A percentile compares a stretch with the other conserved stretches of the same genome.
Conservation (phyloP, 2,329 filamentous ascomycete genomes). For the Aspergillus sp. region DNA sequence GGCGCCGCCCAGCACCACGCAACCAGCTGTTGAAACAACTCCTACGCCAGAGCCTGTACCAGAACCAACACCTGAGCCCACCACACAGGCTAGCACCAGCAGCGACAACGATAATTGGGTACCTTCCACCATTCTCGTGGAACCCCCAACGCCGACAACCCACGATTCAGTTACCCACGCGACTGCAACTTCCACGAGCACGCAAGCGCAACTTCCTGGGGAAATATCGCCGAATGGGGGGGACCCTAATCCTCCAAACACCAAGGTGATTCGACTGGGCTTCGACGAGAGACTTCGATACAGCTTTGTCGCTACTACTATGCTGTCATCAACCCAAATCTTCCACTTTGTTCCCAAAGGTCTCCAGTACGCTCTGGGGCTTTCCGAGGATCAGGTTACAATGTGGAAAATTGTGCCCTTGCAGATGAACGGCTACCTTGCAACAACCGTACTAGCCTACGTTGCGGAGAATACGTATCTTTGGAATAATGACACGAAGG, state of each 20-base stretch:
- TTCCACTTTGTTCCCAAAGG: constrained; percentile 75
- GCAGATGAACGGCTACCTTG: constrained; percentile 68
- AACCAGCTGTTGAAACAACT: constrained; percentile 17
- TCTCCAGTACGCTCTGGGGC: constrained; percentile 62
- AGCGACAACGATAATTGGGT: constrained; percentile 20
- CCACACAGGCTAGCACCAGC: constrained; percentile 32
- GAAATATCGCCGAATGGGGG: constrained; percentile 75
- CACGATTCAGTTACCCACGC: constrained; percentile 29
- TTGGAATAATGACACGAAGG: too few relatives aligned
- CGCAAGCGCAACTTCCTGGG: constrained; percentile 67
- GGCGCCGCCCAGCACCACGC: constrained; percentile 5
- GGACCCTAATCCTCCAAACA: too few relatives aligned
- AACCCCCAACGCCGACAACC: constrained; percentile 28
- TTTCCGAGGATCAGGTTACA: constrained; percentile 51
- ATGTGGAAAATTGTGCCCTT: constrained; percentile 73
- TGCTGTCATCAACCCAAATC: constrained; percentile 77
- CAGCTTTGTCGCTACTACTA: constrained; percentile 70
- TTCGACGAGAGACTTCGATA: constrained; percentile 83
- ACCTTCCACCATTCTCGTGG: constrained; percentile 27
- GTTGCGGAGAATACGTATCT: too few relatives aligned
- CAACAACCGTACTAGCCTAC: constrained; percentile 69
- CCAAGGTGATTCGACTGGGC: constrained; percentile 86
- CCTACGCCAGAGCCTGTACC: constrained; percentile 33
- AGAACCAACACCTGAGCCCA: background rate
- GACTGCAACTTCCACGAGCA: constrained; percentile 43